Conservation (phyloP, 768 basidiomycete species). For the Fomitopsis serialis region DNA sequence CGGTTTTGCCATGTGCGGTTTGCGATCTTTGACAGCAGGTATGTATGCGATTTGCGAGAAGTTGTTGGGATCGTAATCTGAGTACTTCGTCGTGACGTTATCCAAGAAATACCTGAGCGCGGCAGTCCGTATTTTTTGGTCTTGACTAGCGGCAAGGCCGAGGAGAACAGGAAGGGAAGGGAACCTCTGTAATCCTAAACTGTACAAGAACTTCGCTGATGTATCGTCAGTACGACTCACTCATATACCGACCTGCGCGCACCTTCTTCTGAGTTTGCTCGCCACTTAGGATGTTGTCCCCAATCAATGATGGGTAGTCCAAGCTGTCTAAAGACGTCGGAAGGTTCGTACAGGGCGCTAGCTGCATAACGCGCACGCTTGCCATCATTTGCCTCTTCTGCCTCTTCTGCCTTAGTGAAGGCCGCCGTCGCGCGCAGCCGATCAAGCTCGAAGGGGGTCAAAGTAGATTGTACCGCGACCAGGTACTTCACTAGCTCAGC, state of each 20-base stretch:
- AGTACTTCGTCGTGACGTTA: slow-evolving; percentile 58
- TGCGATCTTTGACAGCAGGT: slow-evolving; percentile 57
- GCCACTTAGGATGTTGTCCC: slow-evolving; percentile 78
- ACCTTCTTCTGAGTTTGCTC: slow-evolving; percentile 83
- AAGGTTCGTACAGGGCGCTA: slow-evolving; percentile 80
- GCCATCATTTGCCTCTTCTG: slow-evolving; percentile 15
- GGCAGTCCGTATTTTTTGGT: slow-evolving; percentile 42
- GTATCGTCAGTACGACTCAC: neutral
- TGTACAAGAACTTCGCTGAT: slow-evolving; percentile 74
- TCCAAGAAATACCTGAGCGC: slow-evolving; percentile 84
- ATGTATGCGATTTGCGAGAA: slow-evolving; percentile 69
- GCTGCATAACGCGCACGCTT: slow-evolving; percentile 48
- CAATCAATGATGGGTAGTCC: slow-evolving; percentile 85
- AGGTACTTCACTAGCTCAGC: slow-evolving; percentile 85
- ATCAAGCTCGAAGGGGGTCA: slow-evolving; percentile 53
- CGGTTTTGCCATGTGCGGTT: slow-evolving; percentile 52
- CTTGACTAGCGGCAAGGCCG: slow-evolving; percentile 56
- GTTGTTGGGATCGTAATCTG: slow-evolving; percentile 47
- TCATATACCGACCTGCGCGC: slow-evolving; percentile 2
- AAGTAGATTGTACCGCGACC: slow-evolving; percentile 65
- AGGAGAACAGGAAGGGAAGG: slow-evolving; percentile 68
- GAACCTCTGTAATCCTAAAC: slow-evolving; percentile 60
- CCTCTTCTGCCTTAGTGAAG: slow-evolving; percentile 53
- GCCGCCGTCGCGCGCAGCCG: slow-evolving; percentile 62
- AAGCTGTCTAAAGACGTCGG: slow-evolving; percentile 62